Conservation (phyloP, 257 asterid genomes). For the Solanum acaule region DNA sequence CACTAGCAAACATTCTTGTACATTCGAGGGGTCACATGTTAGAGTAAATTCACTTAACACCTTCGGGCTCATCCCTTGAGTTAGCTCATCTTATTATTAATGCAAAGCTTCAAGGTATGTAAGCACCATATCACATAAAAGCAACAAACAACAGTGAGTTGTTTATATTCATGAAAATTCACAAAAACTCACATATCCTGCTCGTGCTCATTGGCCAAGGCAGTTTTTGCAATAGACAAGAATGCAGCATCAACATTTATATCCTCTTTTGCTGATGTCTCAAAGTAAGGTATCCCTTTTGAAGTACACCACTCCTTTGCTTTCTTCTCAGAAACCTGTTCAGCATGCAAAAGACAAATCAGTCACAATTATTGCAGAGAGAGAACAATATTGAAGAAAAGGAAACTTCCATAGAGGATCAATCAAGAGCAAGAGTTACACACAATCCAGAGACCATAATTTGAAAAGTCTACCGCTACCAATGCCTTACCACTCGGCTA, state of each 20-base stretch:
- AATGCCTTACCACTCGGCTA: constrained; percentile 82
- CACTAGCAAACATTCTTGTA: not conserved
- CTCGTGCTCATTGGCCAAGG: constrained; percentile 83
- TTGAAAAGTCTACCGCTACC: not conserved
- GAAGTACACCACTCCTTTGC: constrained; percentile 98
- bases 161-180: not conserved
- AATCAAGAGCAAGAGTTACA: not conserved
- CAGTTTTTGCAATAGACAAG: constrained; percentile 85
- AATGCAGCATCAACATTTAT: constrained; percentile 89
- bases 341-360: constrained; percentile 5
- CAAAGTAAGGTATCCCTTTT: constrained; percentile 95
- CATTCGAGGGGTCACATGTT: not conserved
- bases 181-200: constrained; percentile 76
- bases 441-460: not conserved
- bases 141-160: not conserved
- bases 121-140: not conserved
- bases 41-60: not conserved
- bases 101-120: not conserved
- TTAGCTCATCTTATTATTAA: not conserved
- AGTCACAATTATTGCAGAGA: not conserved
- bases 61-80: not conserved
- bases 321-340: constrained; percentile 89
- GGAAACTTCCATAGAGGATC: not conserved
- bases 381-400: not conserved
- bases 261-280: constrained; percentile 99